A percentile compares a stretch with the other conserved stretches of the same genome.
phyloP scores from a whole-genome alignment of 371 early-diverging fungal species.

The Antonospora locustae region DNA sequence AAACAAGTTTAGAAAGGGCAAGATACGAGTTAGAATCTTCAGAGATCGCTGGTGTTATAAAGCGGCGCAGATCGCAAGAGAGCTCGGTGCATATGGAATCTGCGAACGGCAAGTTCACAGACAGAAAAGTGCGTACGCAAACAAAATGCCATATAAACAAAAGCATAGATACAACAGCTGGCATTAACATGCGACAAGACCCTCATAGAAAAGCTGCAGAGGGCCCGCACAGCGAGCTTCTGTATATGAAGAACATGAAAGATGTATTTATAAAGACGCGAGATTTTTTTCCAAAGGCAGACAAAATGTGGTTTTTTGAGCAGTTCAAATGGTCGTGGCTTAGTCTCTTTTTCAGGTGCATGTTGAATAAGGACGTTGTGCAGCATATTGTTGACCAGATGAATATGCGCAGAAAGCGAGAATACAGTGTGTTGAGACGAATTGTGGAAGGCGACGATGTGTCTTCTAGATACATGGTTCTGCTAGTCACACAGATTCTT shows the following conservation, averaged over 20 bases:
- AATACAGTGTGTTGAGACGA: slow-evolving; percentile 44
- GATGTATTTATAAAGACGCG: slow-evolving; percentile 20
- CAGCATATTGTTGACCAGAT: slow-evolving; percentile 25
- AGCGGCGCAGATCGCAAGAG: not conserved
- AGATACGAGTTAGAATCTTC: not conserved
- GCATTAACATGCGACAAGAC: slow-evolving; percentile 9
- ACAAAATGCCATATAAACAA: not conserved
- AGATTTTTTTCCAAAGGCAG: slow-evolving; percentile 21
- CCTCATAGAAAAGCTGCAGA: slow-evolving; percentile 24
- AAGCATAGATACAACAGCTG: slow-evolving; percentile 2
- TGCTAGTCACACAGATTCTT: slow-evolving; percentile 41
- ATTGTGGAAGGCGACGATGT: slow-evolving; percentile 51
- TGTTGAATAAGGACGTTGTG: not conserved
- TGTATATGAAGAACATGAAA: slow-evolving; percentile 4
- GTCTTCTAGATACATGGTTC: slow-evolving; percentile 46
- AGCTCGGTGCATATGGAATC: not conserved
- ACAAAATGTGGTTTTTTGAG: slow-evolving; percentile 12
- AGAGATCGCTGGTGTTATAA: not conserved
- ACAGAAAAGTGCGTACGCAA: slow-evolving; percentile 1
- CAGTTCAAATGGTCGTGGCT: slow-evolving; percentile 51
- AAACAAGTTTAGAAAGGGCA: not conserved
- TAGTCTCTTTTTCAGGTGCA: slow-evolving; percentile 14
- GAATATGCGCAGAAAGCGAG: slow-evolving; percentile 15
- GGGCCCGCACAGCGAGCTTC: not conserved
- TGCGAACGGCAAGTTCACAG: not conserved